A percentile compares a stretch with the other conserved stretches of the same genome.
phyloP scores from a whole-genome alignment of 176 grass and related monocot genomes.

The Eleusine indica region DNA sequence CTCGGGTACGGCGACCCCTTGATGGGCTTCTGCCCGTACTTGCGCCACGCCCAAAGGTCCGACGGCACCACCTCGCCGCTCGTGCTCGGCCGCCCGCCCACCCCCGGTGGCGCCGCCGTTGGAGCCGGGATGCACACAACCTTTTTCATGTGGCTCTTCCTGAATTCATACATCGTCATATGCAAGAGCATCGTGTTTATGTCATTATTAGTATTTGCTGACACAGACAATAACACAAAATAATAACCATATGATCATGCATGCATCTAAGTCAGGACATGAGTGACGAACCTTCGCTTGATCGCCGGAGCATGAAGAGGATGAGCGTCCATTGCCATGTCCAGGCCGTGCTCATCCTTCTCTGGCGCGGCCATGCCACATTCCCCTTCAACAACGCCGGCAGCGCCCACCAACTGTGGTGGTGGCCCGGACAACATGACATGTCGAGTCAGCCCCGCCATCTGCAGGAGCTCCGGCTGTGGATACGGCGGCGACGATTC shows the following conservation, averaged over 20 bases:
- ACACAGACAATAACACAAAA: not conserved
- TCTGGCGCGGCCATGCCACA: not conserved
- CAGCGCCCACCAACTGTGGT: not conserved
- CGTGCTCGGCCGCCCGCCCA: constrained; percentile 44
- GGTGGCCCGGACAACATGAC: not conserved
- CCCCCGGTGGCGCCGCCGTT: constrained; percentile 43
- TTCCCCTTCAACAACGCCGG: not conserved
- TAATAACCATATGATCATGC: not conserved
- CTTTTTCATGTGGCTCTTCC: constrained; percentile 87
- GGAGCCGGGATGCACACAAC: constrained; percentile 92
- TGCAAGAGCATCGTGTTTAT: too few species aligned
- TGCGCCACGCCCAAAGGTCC: constrained; percentile 97
- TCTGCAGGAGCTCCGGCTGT: not conserved
- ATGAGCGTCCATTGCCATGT: constrained; percentile 28
- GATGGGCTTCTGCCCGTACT: constrained; percentile 97
- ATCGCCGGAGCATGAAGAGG: constrained; percentile 6
- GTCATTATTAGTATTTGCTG: not conserved
- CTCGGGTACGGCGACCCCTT: constrained; percentile 97
- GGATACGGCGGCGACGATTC: not conserved
- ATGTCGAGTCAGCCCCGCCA: not conserved
- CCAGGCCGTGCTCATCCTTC: constrained; percentile 21
- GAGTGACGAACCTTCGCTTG: constrained; percentile 34
- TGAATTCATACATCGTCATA: not conserved
- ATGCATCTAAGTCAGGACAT: too few species aligned
- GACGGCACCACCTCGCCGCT: constrained; percentile 92